These are phyloP conservation scores for Lablab purpureus DNA, from an alignment of 306 rosid genomes.

Conservation along the genomic window DNA sequence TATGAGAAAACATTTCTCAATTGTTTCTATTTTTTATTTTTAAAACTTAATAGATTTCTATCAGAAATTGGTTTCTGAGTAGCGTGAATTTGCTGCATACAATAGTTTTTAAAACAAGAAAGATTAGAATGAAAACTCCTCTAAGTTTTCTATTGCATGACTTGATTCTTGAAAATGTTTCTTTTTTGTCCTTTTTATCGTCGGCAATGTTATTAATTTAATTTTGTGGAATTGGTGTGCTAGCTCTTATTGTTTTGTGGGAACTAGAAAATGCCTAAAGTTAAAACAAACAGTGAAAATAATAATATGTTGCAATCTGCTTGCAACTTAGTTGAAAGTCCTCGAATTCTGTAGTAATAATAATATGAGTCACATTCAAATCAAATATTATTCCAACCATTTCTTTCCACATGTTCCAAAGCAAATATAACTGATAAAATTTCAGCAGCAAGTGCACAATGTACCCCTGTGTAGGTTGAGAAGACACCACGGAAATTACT, in stretches of 20 bases:
- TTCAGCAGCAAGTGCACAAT: no score
- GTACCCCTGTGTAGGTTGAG: no score
- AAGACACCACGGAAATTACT: no score
- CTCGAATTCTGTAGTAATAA: background rate
- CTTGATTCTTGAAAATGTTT: conserved; percentile 8
- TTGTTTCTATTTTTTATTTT: background rate
- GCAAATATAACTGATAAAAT: no score
- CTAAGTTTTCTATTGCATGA: conserved; percentile 12
- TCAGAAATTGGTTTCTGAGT: background rate
- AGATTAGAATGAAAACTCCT: background rate
- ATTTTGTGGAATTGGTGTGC: background rate
- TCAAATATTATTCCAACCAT: no score
- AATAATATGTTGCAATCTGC: background rate
- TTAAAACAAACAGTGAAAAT: background rate
- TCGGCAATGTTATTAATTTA: background rate
- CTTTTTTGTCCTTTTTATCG: background rate
- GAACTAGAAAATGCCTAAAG: background rate
- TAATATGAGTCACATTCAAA: no score
- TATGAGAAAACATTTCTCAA: background rate
- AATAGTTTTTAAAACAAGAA: background rate
- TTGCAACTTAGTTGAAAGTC: background rate
- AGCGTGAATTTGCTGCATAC: background rate
- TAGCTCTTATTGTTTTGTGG: background rate
- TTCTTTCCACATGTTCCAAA: no score
- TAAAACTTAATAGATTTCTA: background rate